Evolutionary conservation across 2,329 filamentous ascomycete genomes (phyloP), one percentile per base, ranked within the genome.

Genomic region (Neonectria faginata): DNA sequence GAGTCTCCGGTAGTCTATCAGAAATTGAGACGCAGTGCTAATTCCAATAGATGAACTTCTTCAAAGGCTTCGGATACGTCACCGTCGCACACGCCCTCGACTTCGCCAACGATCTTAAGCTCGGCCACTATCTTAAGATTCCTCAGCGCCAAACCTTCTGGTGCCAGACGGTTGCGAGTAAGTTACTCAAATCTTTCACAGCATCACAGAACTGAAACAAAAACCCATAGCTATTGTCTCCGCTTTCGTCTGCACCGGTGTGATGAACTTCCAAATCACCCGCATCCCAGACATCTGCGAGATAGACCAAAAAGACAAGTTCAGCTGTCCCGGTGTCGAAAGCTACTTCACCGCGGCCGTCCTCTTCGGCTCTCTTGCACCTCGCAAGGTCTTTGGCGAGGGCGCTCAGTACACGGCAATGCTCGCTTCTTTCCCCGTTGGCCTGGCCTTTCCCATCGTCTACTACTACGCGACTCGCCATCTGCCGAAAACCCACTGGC

Each of bases 101-200:
- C 25, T 81, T 81, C 50, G 74, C 68, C 55, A 78, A 71, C 36
- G 80, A 77, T 33, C 70, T 78, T 3, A 80, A 80, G 59, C 67
- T 80, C 0, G 78, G 76, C 1, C 78, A 79, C 27, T 85, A 85
- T 67, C 79, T 85, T 69, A 85, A 85, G 70, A 73, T 80, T 12
- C 76, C 78, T 6, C 78, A 77, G n/a, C 73, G 78, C 0, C 70
- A 78, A 33, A 78, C 77, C 0, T 80, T 80, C 42, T 73, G 66
- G 44, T 77, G 73, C 5, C 78, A 80, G 48, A 72, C 79, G 11
- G 69, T 77, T 3, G 75, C 77, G 0, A 78, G 69, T 72, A 50
- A 60, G 69, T 48, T 1, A 1, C 3, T 6, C 0, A 12, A 2
- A 1, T 3, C 1, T 1, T 11, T 7, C 0, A n/a, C 14, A 14